Percentiles rank a stretch among this genome's conserved stretches.
phyloP scores from a whole-genome alignment of 306 rosid genomes.

The Pachyrhizus erosus region DNA sequence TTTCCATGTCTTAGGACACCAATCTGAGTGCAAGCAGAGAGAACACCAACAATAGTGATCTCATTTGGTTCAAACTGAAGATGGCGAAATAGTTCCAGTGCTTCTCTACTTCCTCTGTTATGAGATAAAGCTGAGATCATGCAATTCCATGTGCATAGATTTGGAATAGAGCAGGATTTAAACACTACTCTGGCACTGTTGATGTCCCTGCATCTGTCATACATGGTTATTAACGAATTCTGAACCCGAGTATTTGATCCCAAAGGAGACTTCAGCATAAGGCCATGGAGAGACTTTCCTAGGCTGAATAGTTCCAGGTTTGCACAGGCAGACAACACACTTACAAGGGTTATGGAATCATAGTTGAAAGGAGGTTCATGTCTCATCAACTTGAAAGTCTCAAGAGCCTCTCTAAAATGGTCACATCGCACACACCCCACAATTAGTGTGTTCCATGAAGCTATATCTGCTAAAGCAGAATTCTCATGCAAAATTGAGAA shows the following conservation, averaged over 20 bases:
- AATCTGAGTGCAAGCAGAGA: conserved; percentile 62
- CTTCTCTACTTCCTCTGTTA: conserved; percentile 54
- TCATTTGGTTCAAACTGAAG: conserved; percentile 55
- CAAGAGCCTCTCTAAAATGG: conserved; percentile 51
- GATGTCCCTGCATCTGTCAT: conserved; percentile 62
- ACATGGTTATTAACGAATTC: conserved; percentile 66
- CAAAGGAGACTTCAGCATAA: conserved; percentile 48
- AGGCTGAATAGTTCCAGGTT: conserved; percentile 49
- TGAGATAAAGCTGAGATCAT: conserved; percentile 63
- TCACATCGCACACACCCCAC: conserved; percentile 50
- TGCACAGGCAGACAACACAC: conserved; percentile 62
- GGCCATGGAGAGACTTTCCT: conserved; percentile 60
- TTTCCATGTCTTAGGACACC: conserved; percentile 55
- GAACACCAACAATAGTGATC: conserved; percentile 60
- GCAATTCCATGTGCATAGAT: conserved; percentile 72
- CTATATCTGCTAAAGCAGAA: conserved; percentile 42
- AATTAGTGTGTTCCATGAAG: conserved; percentile 66
- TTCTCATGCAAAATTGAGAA: conserved; percentile 58
- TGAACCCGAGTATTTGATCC: conserved; percentile 57
- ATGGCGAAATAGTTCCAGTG: conserved; percentile 50
- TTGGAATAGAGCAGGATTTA: conserved; percentile 42
- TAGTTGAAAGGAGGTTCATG: conserved; percentile 41
- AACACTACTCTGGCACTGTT: conserved; percentile 58
- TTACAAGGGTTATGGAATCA: conserved; percentile 62
- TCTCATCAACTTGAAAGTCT: conserved; percentile 54